Evolutionary conservation across 2,329 filamentous ascomycete species (phyloP), one percentile per base, ranked within the genome.

Genomic region (Thelonectria blattea): DNA sequence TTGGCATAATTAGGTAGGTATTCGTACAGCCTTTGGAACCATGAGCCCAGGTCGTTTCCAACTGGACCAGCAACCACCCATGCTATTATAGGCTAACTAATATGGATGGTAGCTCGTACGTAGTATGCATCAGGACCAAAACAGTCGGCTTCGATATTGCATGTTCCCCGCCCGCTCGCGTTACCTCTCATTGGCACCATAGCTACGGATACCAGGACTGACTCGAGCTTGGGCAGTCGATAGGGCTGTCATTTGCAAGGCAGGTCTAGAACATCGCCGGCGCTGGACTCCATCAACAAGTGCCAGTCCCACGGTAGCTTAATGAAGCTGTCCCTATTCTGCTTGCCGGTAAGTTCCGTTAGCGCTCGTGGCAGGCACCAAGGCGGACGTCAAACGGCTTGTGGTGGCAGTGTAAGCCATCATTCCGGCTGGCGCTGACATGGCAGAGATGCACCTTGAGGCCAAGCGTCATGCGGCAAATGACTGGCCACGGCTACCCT

Each of bases 371-470:
- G 42, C 51, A n/a, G 34, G 34, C 34, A 15, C 34, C 39, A 42
- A 5, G n/a, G 17, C 8, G 9, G 18, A 37, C 11, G 22, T 52
- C 51, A 22, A n/a, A 9, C 10, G 9, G 42, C 17, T 47, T 39
- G 42, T 37, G 18, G 42, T 54, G 42, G 52, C 42, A 54, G 42
- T 54, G 52, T 54, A n/a, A 47, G 52, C 42, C 52, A 47, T 39
- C 30, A 37, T 47, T 32, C 37, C 39, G n/a, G 20, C 20, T 24
- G 12, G 34, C 18, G 14, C 17, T 51, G 49, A 24, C 42, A 46
- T 24, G 51, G 17, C 8, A 52, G 11, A 14, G 30, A 41, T 12
- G 15, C 17, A 5, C 17, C 18, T 45, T 20, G 41, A 37, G 11
- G 12, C 34, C 7, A 37, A 37, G 34, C 11, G 12, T 14, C 4